Base-by-base conservation (phyloP, 768 basidiomycete genomes). In the Dacryopinax spathularia region DNA sequence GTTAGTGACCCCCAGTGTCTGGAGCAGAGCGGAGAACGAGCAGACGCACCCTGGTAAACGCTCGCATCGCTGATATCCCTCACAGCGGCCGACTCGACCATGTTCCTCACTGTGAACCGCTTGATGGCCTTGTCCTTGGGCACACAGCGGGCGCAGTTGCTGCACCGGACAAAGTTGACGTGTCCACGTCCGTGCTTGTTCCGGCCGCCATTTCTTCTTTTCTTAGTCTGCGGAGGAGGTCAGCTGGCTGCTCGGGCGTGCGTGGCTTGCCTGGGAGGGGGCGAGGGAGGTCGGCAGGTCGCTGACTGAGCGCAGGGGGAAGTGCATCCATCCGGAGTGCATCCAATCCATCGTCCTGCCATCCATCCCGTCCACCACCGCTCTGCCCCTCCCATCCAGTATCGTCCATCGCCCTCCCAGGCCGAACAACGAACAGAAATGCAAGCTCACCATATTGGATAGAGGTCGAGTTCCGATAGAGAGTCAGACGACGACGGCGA, bases 51-150 rank as follows among this genome's bases (percentile, higher is more conserved):
- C 64, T 80, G 77, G 79, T 97, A 99, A 66, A 97, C 87, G 72
- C 86, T 88, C 39, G 94, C 93, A 71, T 98, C 96, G 74, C 87
- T 90, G 74, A 99, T 89, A 80, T 99, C 96, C 68, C 94, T 83
- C 70, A 97, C 91, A 62, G 95, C 95, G 44, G 96, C 96, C 73
- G 90, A 90, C 84, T 98, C 95, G 64, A 99, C 93, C 91, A 98
- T 98, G 85, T 99, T 99, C 78, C 93, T 86, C 73, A 98, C 95
- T 36, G 94, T 96, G 84, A 95, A 95, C 61, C 96, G 84, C 81
- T 96, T 96, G 87, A 98, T 96, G 69, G 95, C 95, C 84, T 98
- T 98, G 82, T 98, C 95, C 83, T 98, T 98, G 70, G 82, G 87
- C 65, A 96, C 93, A 75, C 91, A 93, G 70, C 96, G 89, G 73